Evolutionary conservation across 192 early-diverging fungal genomes (phyloP).

Genomic region (Rhizophlyctis rosea): DNA sequence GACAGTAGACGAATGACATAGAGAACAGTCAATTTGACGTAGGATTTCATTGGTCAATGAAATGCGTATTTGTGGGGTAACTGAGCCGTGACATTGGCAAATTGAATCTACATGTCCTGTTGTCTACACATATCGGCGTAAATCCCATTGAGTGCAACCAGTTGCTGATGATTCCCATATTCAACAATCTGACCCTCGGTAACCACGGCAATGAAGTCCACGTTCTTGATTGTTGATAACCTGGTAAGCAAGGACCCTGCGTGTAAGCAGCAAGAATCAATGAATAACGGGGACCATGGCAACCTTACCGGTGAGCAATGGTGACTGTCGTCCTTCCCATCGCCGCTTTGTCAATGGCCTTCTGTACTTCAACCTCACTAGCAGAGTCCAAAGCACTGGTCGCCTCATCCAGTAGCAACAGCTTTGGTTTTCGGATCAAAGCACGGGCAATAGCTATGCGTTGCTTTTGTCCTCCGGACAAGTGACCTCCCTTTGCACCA

Average conservation of each 20-base stretch:
- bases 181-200: slow-evolving; percentile 38
- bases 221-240: slow-evolving; percentile 33
- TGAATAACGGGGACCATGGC: slow-evolving; percentile 64
- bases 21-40: no score
- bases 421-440: slow-evolving; percentile 55
- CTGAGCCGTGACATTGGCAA: no score
- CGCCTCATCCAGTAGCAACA: slow-evolving; percentile 40
- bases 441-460: slow-evolving; percentile 57
- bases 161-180: slow-evolving; percentile 32
- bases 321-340: slow-evolving; percentile 57
- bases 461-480: slow-evolving; percentile 62
- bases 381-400: slow-evolving; percentile 45
- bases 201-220: slow-evolving; percentile 40
- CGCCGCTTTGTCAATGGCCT: slow-evolving; percentile 44
- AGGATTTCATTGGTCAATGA: no score
- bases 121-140: slow-evolving; percentile 27
- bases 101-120: background rate
- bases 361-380: slow-evolving; percentile 51
- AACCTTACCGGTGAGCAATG: slow-evolving; percentile 64
- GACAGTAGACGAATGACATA: no score
- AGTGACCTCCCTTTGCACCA: slow-evolving; percentile 33
- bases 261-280: slow-evolving; percentile 40
- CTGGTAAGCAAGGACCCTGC: background rate
- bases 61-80: no score
- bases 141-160: slow-evolving; percentile 18